phyloP scores from a whole-genome alignment of 306 rosid species.

The Castanopsis chinensis region DNA sequence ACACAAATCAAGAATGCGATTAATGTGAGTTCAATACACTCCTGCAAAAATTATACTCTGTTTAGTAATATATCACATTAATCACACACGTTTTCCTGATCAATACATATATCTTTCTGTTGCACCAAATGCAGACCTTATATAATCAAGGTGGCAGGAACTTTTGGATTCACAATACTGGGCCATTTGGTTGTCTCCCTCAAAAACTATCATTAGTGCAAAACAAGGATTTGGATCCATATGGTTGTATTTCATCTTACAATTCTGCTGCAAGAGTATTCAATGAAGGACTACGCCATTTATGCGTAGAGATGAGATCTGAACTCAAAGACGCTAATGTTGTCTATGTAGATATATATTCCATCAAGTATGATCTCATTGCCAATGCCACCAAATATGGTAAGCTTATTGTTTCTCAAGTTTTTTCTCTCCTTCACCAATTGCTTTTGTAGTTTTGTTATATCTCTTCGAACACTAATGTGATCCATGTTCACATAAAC shows the following conservation, averaged over 20 bases:
- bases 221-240: conserved; percentile 49
- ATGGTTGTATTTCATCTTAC: conserved; percentile 70
- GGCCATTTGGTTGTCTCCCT: conserved; percentile 95
- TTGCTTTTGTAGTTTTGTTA: not conserved
- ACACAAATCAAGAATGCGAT: conserved; percentile 63
- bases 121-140: conserved; percentile 41
- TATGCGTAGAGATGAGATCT: conserved; percentile 42
- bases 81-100: not conserved
- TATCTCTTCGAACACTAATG: not conserved
- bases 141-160: conserved; percentile 83
- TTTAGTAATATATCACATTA: not conserved
- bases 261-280: conserved; percentile 72
- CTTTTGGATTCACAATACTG: conserved; percentile 94
- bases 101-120: not conserved
- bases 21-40: conserved; percentile 40
- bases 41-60: not conserved
- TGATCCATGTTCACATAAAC: not conserved
- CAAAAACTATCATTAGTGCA: conserved; percentile 54
- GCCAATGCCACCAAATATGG: conserved; percentile 68
- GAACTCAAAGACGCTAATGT: conserved; percentile 58
- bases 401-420: conserved; percentile 28
- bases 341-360: conserved; percentile 75
- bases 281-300: conserved; percentile 55
- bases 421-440: not conserved
- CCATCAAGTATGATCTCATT: conserved; percentile 73